Evolutionary conservation across 495 filamentous ascomycete species (phyloP).

Genomic region (Lasiosphaeriaceae sp.): DNA sequence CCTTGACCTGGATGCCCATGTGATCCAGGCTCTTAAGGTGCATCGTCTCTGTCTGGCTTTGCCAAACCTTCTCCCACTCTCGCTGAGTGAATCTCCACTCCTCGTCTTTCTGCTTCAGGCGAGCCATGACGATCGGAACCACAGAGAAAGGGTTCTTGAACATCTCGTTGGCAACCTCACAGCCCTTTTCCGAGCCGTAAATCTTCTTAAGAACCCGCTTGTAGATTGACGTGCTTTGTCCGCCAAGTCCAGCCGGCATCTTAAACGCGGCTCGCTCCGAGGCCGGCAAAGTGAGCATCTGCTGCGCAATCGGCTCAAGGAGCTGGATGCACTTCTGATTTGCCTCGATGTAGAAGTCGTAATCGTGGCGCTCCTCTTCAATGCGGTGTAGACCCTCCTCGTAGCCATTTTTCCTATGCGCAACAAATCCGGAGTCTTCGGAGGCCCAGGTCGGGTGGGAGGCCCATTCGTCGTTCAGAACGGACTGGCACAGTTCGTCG

Average conservation of each 20-base stretch:
- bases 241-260: constrained; percentile 78
- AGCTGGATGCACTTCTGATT: constrained; percentile 90
- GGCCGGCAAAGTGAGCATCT: constrained; percentile 69
- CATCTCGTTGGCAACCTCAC: constrained; percentile 76
- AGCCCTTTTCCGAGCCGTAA: constrained; percentile 81
- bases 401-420: constrained; percentile 90
- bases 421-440: constrained; percentile 96
- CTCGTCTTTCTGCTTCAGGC: constrained; percentile 89
- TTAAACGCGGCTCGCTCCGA: constrained; percentile 68
- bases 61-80: constrained; percentile 99
- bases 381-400: constrained; percentile 94
- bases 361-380: constrained; percentile 97
- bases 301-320: constrained; percentile 86
- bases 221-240: constrained; percentile 93
- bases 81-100: constrained; percentile 93
- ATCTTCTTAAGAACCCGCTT: constrained; percentile 97
- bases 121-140: constrained; percentile 77
- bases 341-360: constrained; percentile 96
- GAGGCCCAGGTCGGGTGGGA: constrained; percentile 99
- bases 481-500: constrained; percentile 84
- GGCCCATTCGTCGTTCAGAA: constrained; percentile 97
- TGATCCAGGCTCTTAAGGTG: constrained; percentile 96
- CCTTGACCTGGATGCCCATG: constrained; percentile 81
- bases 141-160: constrained; percentile 77
- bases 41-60: constrained; percentile 82